Conservation (phyloP, 2,329 filamentous ascomycete species). For the Leptographium procerum region DNA sequence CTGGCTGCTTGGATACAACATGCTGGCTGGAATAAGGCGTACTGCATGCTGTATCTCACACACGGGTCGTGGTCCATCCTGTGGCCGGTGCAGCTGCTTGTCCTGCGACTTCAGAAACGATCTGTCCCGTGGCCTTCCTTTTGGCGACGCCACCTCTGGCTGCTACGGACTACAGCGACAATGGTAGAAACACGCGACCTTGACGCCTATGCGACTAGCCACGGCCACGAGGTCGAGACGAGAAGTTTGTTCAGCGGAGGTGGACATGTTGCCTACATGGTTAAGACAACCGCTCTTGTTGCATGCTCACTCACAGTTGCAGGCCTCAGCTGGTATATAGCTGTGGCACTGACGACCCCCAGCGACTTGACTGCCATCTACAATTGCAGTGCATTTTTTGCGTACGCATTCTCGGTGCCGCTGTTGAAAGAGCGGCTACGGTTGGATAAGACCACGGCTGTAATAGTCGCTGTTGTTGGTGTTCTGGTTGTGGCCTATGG, state of each 20-base stretch:
- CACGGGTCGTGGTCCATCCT: conserved; percentile 88
- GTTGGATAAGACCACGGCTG: conserved; percentile 74
- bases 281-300: conserved; percentile 67
- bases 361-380: conserved; percentile 96
- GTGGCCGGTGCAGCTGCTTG: conserved; percentile 73
- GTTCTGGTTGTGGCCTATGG: conserved; percentile 95
- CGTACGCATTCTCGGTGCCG: conserved; percentile 91
- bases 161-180: conserved; percentile 46
- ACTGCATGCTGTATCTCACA: conserved; percentile 97
- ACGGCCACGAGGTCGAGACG: not conserved
- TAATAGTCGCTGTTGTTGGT: conserved; percentile 75
- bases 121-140: conserved; percentile 72
- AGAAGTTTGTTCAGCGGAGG: not conserved
- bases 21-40: conserved; percentile 94
- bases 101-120: conserved; percentile 70
- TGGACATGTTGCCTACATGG: conserved; percentile 53
- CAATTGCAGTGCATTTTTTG: conserved; percentile 98
- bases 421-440: conserved; percentile 76
- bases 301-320: conserved; percentile 81
- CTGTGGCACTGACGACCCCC: conserved; percentile 84
- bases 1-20: conserved; percentile 92
- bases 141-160: conserved; percentile 55
- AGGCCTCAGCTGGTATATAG: conserved; percentile 89
- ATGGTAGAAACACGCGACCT: conserved; percentile 79
- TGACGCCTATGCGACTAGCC: conserved; percentile 25